Percentiles rank a stretch among this genome's conserved stretches.
Conservation (phyloP, 352 stramenopile species). For the Hyaloperonospora brassicae region DNA sequence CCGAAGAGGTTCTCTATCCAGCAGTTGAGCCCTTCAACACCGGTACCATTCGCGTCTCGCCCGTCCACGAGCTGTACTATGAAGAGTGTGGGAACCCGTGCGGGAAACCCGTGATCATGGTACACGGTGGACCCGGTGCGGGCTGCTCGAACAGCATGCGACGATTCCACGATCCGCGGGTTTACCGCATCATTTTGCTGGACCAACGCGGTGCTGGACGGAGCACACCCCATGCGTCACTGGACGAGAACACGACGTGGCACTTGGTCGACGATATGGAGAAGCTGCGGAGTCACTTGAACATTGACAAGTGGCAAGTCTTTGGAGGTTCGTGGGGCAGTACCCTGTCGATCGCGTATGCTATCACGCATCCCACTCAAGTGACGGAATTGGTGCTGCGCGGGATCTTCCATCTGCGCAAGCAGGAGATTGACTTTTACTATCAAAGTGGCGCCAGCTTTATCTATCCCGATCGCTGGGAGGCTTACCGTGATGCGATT, state of each 20-base stretch:
- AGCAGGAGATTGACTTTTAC: slow-evolving; percentile 90
- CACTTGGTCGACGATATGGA: slow-evolving; percentile 92
- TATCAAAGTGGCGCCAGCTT: slow-evolving; percentile 87
- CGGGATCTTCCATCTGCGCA: slow-evolving; percentile 89
- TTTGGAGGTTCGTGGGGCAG: slow-evolving; percentile 93
- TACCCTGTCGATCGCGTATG: slow-evolving; percentile 90
- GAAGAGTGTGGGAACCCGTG: slow-evolving; percentile 84
- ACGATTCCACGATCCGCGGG: slow-evolving; percentile 87
- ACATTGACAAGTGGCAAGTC: slow-evolving; percentile 89
- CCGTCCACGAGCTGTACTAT: slow-evolving; percentile 86
- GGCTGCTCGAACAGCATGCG: slow-evolving; percentile 85
- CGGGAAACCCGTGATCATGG: slow-evolving; percentile 88
- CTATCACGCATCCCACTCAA: slow-evolving; percentile 71
- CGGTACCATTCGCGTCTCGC: slow-evolving; percentile 73
- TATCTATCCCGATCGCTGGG: slow-evolving; percentile 88
- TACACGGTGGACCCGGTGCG: slow-evolving; percentile 90
- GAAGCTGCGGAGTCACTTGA: slow-evolving; percentile 72
- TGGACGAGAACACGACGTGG: slow-evolving; percentile 89
- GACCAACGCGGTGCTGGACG: slow-evolving; percentile 90
- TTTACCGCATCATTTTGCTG: slow-evolving; percentile 90
- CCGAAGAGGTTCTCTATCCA: slow-evolving; percentile 79
- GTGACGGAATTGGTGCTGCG: slow-evolving; percentile 88
- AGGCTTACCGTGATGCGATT: slow-evolving; percentile 83
- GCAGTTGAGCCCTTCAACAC: slow-evolving; percentile 73
- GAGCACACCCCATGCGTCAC: slow-evolving; percentile 76